Conservation (phyloP, 2,329 filamentous ascomycete genomes). For the Hirsutella rhossiliensis region DNA sequence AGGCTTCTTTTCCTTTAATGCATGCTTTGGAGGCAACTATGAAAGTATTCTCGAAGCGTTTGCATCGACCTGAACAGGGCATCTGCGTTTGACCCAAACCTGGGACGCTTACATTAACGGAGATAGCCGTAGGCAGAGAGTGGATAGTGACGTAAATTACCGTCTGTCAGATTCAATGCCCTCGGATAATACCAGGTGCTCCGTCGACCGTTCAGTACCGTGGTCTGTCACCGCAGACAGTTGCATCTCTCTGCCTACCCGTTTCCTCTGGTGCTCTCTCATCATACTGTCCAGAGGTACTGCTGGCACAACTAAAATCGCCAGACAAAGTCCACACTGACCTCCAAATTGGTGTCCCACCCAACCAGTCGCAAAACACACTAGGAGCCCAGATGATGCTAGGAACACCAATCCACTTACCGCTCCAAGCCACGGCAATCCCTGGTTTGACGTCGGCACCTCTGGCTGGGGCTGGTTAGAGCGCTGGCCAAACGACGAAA, state of each 20-base stretch:
- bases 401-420: no score
- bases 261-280: no score
- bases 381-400: not conserved
- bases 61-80: not conserved
- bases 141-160: not conserved
- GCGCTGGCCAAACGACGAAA: no score
- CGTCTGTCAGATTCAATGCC: not conserved
- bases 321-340: not conserved
- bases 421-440: no score
- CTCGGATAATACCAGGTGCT: no score
- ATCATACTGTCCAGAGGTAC: not conserved
- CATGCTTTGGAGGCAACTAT: no score
- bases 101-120: not conserved
- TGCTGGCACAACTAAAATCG: not conserved
- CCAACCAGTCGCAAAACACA: not conserved
- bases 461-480: no score
- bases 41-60: no score
- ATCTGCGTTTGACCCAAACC: not conserved
- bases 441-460: no score
- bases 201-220: no score
- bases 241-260: no score
- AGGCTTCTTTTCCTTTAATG: not conserved
- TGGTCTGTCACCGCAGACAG: no score
- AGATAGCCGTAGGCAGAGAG: not conserved
- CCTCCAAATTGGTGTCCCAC: not conserved